phyloP scores from a whole-genome alignment of 306 rosid species.

The Trifolium pratense region DNA sequence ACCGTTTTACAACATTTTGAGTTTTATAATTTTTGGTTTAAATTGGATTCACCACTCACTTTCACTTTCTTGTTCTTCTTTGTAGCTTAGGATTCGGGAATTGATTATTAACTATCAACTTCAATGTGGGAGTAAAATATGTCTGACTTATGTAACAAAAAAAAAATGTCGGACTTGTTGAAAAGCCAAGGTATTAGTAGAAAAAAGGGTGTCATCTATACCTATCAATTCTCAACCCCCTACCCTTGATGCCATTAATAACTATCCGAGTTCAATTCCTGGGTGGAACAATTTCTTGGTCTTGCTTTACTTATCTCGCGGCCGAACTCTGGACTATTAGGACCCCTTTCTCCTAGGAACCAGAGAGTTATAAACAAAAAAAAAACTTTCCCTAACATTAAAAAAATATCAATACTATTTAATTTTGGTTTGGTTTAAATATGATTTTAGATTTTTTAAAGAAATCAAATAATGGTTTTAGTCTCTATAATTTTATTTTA shows the following conservation, averaged over 20 bases:
- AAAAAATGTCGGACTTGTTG: conserved; percentile 46
- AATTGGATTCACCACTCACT: conserved; percentile 63
- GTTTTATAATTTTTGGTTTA: conserved; percentile 34
- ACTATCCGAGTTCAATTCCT: no score
- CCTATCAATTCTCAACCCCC: conserved; percentile 1
- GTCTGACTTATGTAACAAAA: no score
- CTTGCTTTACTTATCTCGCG: no score
- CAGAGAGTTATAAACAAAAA: no score
- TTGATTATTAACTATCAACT: conserved; percentile 47
- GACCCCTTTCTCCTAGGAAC: no score
- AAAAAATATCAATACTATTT: background rate
- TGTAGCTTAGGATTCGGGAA: conserved; percentile 49
- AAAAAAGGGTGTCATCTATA: conserved; percentile 17
- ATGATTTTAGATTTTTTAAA: no score
- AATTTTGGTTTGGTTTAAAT: background rate
- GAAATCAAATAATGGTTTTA: no score
- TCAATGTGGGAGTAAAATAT: conserved; percentile 40
- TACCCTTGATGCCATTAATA: background rate
- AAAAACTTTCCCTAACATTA: no score
- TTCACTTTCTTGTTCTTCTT: conserved; percentile 40
- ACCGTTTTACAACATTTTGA: conserved; percentile 24
- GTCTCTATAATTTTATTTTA: no score
- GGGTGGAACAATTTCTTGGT: no score
- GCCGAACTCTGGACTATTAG: no score
- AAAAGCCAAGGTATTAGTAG: conserved; percentile 7